These are phyloP conservation scores for Coemansia sp. DNA, from an alignment of 192 early-diverging fungal species.

Conservation along the genomic window DNA sequence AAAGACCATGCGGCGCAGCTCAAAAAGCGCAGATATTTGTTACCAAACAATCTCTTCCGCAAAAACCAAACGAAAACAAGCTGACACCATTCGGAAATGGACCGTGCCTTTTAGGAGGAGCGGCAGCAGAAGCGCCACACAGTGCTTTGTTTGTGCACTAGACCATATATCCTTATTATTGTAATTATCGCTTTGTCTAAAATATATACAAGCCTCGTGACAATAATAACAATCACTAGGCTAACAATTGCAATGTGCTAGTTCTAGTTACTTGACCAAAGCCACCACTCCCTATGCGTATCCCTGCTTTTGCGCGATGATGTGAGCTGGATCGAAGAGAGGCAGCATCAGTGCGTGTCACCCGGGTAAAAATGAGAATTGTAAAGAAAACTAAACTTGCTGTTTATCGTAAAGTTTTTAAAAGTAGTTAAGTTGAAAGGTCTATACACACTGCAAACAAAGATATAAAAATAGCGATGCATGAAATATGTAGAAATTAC, in stretches of 20 bases:
- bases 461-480: too few relatives aligned
- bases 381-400: too few relatives aligned
- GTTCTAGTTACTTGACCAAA: neutral
- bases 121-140: neutral
- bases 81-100: neutral
- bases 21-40: neutral
- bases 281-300: neutral
- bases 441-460: too few relatives aligned
- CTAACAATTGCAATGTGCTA: neutral
- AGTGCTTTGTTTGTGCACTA: neutral
- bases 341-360: neutral
- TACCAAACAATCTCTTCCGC: neutral
- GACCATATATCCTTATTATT: slow-evolving; percentile 3
- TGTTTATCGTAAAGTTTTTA: too few relatives aligned
- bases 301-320: neutral
- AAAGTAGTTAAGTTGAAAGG: too few relatives aligned
- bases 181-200: neutral
- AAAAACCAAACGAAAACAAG: neutral
- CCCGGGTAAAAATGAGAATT: neutral
- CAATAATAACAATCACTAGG: neutral
- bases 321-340: neutral
- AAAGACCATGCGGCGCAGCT: neutral
- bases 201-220: neutral
- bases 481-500: too few relatives aligned
- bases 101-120: neutral